Evolutionary conservation across 345 rosid species (phyloP).

Genomic region (Salix purpurea): DNA sequence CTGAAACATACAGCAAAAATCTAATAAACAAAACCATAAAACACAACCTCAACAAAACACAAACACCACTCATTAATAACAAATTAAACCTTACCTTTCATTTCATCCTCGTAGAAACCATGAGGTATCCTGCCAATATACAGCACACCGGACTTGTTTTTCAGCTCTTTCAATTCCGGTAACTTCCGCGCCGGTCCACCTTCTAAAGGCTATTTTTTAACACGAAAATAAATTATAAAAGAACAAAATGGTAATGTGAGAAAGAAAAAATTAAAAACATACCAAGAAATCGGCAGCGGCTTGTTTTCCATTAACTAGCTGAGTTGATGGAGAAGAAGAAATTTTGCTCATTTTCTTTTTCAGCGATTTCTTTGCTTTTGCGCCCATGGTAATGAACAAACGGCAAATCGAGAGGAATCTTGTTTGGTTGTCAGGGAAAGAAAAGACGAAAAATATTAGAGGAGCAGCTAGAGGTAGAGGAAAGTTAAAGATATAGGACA

Average conservation of each 20-base stretch:
- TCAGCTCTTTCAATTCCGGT: constrained; percentile 31
- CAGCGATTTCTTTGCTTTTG: constrained; percentile 63
- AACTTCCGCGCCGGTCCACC: constrained; percentile 66
- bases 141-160: constrained; percentile 49
- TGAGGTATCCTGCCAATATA: constrained; percentile 91
- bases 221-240: background rate
- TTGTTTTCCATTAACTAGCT: constrained; percentile 22
- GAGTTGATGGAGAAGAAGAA: constrained; percentile 34
- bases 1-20: constrained; percentile 24
- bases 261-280: background rate
- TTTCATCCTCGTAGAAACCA: constrained; percentile 88
- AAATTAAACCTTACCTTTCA: constrained; percentile 47
- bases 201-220: constrained; percentile 60
- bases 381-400: constrained; percentile 42
- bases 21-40: background rate
- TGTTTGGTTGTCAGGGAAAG: background rate
- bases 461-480: background rate
- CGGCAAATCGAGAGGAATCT: background rate
- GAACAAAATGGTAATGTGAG: background rate
- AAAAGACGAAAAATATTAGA: background rate
- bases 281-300: constrained; percentile 74
- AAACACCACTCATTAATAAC: background rate
- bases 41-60: background rate
- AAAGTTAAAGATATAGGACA: background rate
- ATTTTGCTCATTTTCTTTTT: constrained; percentile 56